Evolutionary conservation across 305 asterid species (phyloP).

Genomic region (Fraxinus greggii): DNA sequence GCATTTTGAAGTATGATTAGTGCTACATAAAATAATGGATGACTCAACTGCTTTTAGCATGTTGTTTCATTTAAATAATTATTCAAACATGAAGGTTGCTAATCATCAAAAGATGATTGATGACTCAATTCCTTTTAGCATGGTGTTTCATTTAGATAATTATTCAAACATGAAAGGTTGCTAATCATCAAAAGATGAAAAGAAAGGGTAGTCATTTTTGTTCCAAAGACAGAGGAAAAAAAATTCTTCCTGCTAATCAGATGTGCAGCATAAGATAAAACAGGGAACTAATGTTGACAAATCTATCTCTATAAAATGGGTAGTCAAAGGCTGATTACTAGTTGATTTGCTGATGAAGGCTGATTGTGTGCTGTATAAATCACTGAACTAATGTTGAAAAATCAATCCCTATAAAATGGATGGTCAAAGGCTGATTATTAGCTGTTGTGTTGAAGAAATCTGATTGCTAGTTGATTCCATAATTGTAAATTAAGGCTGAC

Average conservation of each 20-base stretch:
- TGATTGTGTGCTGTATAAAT: not conserved
- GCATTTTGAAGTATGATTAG: not conserved
- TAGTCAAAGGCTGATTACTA: not conserved
- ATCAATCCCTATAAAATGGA: not conserved
- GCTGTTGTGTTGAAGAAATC: not conserved
- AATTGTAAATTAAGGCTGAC: not conserved
- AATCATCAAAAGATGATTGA: not conserved
- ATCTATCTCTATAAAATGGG: not conserved
- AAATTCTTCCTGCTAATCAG: not conserved
- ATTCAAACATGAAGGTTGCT: conserved; percentile 4
- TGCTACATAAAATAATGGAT: not conserved
- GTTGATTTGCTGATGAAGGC: not conserved
- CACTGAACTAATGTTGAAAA: not conserved
- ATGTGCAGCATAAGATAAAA: not conserved
- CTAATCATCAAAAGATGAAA: not conserved
- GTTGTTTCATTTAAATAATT: not conserved
- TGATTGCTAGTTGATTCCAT: not conserved
- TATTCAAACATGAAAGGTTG: not conserved
- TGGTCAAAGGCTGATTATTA: not conserved
- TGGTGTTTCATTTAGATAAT: not conserved
- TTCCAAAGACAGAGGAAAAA: not conserved
- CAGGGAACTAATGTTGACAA: not conserved
- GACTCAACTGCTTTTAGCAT: conserved; percentile 5
- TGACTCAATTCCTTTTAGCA: not conserved
- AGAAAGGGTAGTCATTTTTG: not conserved